Evolutionary conservation across 768 basidiomycete genomes (phyloP).

Genomic region (Panaeolus papilionaceus): DNA sequence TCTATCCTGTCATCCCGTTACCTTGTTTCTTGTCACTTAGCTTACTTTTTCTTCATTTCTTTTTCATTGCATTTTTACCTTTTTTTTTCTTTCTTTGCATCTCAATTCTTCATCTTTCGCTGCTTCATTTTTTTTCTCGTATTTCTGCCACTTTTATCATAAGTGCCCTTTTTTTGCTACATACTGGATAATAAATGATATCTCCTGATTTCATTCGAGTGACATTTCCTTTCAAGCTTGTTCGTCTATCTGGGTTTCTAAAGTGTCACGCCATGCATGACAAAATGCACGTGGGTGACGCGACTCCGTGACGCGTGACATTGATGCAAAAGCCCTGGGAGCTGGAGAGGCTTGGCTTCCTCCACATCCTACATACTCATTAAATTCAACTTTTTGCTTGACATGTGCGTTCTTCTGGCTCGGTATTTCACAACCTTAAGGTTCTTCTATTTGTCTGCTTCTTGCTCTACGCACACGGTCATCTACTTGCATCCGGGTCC

Average conservation of each 20-base stretch:
- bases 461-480: neutral
- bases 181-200: neutral
- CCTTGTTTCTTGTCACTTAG: neutral
- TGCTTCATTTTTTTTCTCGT: neutral
- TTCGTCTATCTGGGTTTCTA: neutral
- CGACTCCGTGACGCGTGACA: no score
- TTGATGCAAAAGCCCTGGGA: no score
- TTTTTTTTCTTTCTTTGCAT: neutral
- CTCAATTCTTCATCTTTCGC: neutral
- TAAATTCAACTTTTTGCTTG: neutral
- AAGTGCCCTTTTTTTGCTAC: neutral
- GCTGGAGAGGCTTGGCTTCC: no score
- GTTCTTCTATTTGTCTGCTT: neutral
- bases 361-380: neutral
- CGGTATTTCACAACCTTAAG: neutral
- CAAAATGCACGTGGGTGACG: no score
- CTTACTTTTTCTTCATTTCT: neutral
- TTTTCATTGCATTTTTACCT: neutral
- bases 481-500: neutral
- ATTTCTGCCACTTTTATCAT: neutral
- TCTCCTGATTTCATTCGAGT: neutral
- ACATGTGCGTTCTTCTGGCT: neutral
- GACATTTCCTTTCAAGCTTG: no score
- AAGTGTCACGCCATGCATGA: no score
- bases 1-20: neutral